phyloP scores from a whole-genome alignment of 1,284 basidiomycete species.

The Ganoderma lingzhi region DNA sequence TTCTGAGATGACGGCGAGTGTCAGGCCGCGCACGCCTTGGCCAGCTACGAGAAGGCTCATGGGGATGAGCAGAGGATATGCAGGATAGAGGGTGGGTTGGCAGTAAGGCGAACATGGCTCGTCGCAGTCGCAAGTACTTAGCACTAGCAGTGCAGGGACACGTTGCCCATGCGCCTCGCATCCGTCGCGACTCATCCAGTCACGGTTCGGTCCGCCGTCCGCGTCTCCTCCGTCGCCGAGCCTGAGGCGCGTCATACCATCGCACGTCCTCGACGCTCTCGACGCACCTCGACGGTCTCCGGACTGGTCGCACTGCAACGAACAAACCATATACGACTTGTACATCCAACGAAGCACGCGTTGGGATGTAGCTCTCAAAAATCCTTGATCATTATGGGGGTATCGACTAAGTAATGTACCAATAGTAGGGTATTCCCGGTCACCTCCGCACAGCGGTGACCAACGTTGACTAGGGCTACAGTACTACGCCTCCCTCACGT shows the following conservation, averaged over 20 bases:
- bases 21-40: constrained; percentile 30
- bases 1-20: constrained; percentile 43
- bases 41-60: constrained; percentile 23
- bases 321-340: not conserved
- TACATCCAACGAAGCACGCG: not conserved
- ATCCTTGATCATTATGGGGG: constrained; percentile 10
- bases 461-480: constrained; percentile 29
- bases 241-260: constrained; percentile 19
- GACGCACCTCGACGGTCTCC: not conserved
- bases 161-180: constrained; percentile 20
- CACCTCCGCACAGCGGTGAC: constrained; percentile 5
- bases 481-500: constrained; percentile 17
- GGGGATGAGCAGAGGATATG: constrained; percentile 5
- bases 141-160: constrained; percentile 13
- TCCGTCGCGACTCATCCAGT: not conserved
- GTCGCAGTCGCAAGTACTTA: not conserved
- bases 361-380: not conserved
- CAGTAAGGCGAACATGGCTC: not conserved
- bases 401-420: constrained; percentile 24
- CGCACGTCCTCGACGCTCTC: constrained; percentile 16
- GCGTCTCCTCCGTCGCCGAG: not conserved
- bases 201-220: not conserved
- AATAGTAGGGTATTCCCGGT: constrained; percentile 21
- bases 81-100: not conserved
- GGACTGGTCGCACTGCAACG: not conserved